These are phyloP conservation scores for Hordeum marinum DNA, from an alignment of 176 grass and related monocot species.

Conservation along the genomic window DNA sequence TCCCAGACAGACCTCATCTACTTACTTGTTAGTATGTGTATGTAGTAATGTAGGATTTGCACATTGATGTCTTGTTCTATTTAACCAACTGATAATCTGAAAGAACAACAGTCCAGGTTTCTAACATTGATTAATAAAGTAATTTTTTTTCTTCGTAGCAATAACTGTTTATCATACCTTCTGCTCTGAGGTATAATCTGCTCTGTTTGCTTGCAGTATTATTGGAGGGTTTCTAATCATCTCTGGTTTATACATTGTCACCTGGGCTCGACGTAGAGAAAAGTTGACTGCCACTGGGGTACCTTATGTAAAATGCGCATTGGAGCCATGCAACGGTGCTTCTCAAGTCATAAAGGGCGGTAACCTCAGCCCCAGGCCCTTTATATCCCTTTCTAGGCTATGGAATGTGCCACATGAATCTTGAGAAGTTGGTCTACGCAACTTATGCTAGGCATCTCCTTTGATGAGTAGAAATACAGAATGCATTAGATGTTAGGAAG, in stretches of 20 bases:
- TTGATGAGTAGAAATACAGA: slow-evolving; percentile 21
- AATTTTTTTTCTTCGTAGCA: neutral
- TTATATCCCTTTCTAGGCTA: slow-evolving; percentile 44
- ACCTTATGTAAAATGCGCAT: slow-evolving; percentile 41
- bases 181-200: slow-evolving; percentile 22
- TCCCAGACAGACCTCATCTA: neutral
- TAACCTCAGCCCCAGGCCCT: slow-evolving; percentile 31
- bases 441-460: slow-evolving; percentile 10
- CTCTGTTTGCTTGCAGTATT: slow-evolving; percentile 58
- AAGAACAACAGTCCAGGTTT: neutral
- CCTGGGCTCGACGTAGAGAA: slow-evolving; percentile 74
- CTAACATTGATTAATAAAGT: slow-evolving; percentile 5
- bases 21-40: neutral
- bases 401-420: slow-evolving; percentile 65
- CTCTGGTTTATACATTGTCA: slow-evolving; percentile 80
- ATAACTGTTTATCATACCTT: slow-evolving; percentile 13
- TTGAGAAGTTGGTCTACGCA: slow-evolving; percentile 29
- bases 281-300: slow-evolving; percentile 14
- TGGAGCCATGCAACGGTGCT: slow-evolving; percentile 26
- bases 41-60: neutral
- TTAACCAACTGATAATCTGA: neutral
- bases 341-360: slow-evolving; percentile 37
- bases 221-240: slow-evolving; percentile 85
- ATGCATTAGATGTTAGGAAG: slow-evolving; percentile 5
- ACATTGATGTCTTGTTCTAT: neutral